Percentiles rank a stretch among this genome's conserved stretches.
These are phyloP conservation scores for Rhynchospora tenuis DNA, from an alignment of 176 grass and related monocot genomes.

Conservation along the genomic window DNA sequence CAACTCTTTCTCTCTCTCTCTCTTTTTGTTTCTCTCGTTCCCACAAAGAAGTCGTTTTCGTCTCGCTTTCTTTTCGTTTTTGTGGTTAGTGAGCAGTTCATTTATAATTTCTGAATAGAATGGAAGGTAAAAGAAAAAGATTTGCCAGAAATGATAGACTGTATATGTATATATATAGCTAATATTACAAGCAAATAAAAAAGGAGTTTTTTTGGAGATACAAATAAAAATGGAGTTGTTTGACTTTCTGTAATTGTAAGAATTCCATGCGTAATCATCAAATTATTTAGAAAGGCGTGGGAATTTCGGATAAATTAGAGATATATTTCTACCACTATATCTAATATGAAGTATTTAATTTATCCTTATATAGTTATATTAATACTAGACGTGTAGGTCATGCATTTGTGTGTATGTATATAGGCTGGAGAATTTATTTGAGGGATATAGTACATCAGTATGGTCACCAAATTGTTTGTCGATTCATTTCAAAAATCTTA, in stretches of 20 bases:
- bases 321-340: background rate
- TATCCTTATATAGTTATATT: background rate
- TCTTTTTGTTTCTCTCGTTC: background rate
- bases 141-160: background rate
- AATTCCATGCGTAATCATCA: background rate
- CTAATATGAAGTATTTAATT: background rate
- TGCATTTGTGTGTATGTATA: background rate
- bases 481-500: background rate
- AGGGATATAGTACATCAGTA: background rate
- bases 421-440: background rate
- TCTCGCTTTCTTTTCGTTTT: conserved; percentile 7
- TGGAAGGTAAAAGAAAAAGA: background rate
- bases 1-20: background rate
- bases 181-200: background rate
- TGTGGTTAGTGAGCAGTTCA: conserved; percentile 2
- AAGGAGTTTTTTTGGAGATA: too few relatives aligned
- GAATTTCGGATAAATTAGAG: background rate
- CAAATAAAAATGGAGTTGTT: background rate
- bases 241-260: background rate
- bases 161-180: background rate
- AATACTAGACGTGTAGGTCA: background rate
- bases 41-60: background rate
- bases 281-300: background rate
- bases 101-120: background rate
- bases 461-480: background rate